Percentiles rank a stretch among this genome's conserved stretches.
Evolutionary conservation across 768 basidiomycete genomes (phyloP).

Genomic region (Nidularia pulvinata): DNA sequence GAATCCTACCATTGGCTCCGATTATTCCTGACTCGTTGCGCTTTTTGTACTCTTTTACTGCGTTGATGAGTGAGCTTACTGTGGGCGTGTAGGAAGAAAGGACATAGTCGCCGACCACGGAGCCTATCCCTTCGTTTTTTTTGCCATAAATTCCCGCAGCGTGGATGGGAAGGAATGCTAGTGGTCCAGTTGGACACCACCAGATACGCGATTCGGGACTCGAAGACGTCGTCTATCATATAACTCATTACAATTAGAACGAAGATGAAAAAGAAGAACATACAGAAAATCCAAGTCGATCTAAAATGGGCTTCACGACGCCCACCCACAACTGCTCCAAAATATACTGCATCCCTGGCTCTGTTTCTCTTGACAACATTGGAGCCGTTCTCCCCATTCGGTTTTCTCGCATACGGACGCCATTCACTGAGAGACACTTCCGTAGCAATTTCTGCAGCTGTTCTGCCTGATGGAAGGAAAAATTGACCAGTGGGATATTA

Average conservation of each 20-base stretch:
- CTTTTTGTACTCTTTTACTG: conserved; percentile 1
- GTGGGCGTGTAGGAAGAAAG: conserved; percentile 13
- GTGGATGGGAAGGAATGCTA: conserved; percentile 32
- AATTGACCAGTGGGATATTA: not conserved
- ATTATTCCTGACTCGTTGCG: not conserved
- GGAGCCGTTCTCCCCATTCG: not conserved
- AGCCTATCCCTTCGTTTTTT: not conserved
- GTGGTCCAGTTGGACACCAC: conserved; percentile 9
- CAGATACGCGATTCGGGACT: conserved; percentile 3
- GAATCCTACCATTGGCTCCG: not conserved
- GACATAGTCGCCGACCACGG: conserved; percentile 9
- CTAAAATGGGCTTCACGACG: not conserved
- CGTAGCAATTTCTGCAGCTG: not conserved
- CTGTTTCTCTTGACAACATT: not conserved
- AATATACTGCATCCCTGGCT: not conserved
- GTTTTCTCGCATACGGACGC: conserved; percentile 1
- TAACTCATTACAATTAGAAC: not conserved
- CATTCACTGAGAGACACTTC: conserved; percentile 3
- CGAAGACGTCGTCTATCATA: not conserved
- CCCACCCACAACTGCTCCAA: conserved; percentile 2
- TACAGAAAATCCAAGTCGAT: not conserved
- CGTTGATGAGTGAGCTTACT: conserved; percentile 3
- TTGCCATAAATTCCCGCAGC: conserved; percentile 26
- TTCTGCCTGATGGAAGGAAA: not conserved
- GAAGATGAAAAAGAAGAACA: not conserved